Conservation (phyloP, 2,329 filamentous ascomycete genomes). For the Pestalotiopsis fici region DNA sequence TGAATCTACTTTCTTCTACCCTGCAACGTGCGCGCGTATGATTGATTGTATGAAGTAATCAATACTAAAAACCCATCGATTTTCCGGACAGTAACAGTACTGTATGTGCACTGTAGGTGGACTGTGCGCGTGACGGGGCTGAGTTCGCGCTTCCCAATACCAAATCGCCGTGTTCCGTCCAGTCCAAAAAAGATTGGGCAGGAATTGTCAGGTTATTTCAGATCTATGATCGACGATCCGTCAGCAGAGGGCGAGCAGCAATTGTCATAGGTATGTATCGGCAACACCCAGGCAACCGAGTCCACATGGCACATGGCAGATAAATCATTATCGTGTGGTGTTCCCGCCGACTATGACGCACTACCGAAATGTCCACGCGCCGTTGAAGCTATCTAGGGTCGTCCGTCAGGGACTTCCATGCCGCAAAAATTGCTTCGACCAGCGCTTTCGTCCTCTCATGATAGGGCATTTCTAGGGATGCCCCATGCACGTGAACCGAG, state of each 20-base stretch:
- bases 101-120: neutral
- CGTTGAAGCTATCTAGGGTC: neutral
- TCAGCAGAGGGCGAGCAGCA: neutral
- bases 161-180: neutral
- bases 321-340: neutral
- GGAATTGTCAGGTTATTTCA: neutral
- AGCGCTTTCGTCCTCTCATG: neutral
- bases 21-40: too few relatives aligned
- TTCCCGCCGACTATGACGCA: neutral
- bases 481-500: neutral
- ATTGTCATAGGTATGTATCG: neutral
- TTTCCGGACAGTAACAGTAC: neutral
- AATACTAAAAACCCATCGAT: neutral
- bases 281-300: neutral
- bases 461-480: neutral
- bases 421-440: neutral
- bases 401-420: neutral
- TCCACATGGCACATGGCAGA: neutral
- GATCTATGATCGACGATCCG: neutral
- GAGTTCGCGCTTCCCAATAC: neutral
- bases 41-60: neutral
- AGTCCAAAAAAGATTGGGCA: neutral
- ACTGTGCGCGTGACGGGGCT: neutral
- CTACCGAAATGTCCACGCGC: neutral
- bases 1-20: too few relatives aligned